These are phyloP conservation scores for Candida mattraensis DNA, from an alignment of 805 yeast species.

Conservation along the genomic window DNA sequence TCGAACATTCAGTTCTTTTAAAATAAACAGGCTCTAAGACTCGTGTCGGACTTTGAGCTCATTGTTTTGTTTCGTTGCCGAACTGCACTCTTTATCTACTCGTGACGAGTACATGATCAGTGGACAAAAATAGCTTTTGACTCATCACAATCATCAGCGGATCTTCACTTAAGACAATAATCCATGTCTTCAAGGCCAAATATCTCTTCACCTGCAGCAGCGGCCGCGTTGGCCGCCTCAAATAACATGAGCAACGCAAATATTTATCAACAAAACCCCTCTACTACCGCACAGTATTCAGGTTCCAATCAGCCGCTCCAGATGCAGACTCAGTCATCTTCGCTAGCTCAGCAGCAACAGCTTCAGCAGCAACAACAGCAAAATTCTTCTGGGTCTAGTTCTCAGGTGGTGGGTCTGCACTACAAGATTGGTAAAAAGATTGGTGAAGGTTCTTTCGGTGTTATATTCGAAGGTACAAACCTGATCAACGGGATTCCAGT, in stretches of 20 bases:
- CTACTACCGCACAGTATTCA: slow-evolving; percentile 33
- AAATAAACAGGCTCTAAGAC: too few species aligned
- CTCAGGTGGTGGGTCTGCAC: slow-evolving; percentile 87
- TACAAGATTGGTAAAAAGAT: slow-evolving; percentile 96
- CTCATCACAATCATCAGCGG: slow-evolving; percentile 12
- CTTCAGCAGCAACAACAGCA: slow-evolving; percentile 15
- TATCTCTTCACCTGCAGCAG: slow-evolving; percentile 33
- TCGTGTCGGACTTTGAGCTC: too few species aligned
- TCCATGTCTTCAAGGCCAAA: slow-evolving; percentile 28
- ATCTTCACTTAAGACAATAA: not conserved
- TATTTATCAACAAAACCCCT: slow-evolving; percentile 24
- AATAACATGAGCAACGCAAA: slow-evolving; percentile 24
- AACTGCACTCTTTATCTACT: too few species aligned
- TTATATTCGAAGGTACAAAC: slow-evolving; percentile 93
- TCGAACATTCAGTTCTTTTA: too few species aligned
- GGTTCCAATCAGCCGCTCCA: slow-evolving; percentile 20
- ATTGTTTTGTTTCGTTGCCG: too few species aligned
- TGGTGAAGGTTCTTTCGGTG: slow-evolving; percentile 98
- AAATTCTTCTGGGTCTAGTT: slow-evolving; percentile 33
- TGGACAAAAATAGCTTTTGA: too few species aligned
- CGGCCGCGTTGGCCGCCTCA: slow-evolving; percentile 36
- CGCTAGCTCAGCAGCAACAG: slow-evolving; percentile 13
- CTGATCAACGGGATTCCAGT: slow-evolving; percentile 89
- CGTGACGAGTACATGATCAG: too few species aligned
- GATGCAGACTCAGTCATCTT: slow-evolving; percentile 14